Evolutionary conservation across 2,329 filamentous ascomycete genomes (phyloP).

Genomic region (Herpotrichia juniperi): DNA sequence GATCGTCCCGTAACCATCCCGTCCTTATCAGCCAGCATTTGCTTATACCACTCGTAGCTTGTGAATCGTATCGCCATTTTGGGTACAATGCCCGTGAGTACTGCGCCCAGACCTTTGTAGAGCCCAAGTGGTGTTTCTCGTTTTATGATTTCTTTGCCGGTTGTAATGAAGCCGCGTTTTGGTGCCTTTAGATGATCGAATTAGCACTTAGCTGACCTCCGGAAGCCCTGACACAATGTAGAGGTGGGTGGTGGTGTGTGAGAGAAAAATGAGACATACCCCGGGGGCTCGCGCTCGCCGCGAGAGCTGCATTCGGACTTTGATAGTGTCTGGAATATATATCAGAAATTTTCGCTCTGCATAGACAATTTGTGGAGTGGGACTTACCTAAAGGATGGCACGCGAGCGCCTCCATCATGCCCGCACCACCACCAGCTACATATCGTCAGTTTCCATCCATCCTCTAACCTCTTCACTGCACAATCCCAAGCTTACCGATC

Average conservation of each 20-base stretch:
- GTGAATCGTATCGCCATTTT: slow-evolving; percentile 99
- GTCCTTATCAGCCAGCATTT: slow-evolving; percentile 71
- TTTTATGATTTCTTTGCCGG: slow-evolving; percentile 83
- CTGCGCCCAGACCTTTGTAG: slow-evolving; percentile 98
- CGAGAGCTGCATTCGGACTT: slow-evolving; percentile 99
- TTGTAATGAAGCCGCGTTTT: slow-evolving; percentile 84
- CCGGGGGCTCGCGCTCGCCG: slow-evolving; percentile 82
- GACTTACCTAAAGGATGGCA: slow-evolving; percentile 88
- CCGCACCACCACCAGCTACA: slow-evolving; percentile 89
- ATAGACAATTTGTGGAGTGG: slow-evolving; percentile 4
- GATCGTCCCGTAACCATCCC: slow-evolving; percentile 72
- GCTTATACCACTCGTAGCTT: slow-evolving; percentile 95
- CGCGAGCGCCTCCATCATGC: slow-evolving; percentile 98
- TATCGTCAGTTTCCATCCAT: background rate
- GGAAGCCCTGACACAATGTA: background rate
- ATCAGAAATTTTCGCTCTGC: slow-evolving; percentile 19
- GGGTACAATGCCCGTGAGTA: slow-evolving; percentile 93
- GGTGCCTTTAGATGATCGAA: slow-evolving; percentile 57
- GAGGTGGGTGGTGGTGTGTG: background rate
- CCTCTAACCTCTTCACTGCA: background rate
- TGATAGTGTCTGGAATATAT: slow-evolving; percentile 80
- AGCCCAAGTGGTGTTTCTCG: slow-evolving; percentile 90
- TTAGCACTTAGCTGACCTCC: slow-evolving; percentile 2
- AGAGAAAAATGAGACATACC: slow-evolving; percentile 51
- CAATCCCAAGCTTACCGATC: slow-evolving; percentile 66